These are phyloP conservation scores for Capsicum pubescens DNA, from an alignment of 257 asterid species.

Conservation along the genomic window DNA sequence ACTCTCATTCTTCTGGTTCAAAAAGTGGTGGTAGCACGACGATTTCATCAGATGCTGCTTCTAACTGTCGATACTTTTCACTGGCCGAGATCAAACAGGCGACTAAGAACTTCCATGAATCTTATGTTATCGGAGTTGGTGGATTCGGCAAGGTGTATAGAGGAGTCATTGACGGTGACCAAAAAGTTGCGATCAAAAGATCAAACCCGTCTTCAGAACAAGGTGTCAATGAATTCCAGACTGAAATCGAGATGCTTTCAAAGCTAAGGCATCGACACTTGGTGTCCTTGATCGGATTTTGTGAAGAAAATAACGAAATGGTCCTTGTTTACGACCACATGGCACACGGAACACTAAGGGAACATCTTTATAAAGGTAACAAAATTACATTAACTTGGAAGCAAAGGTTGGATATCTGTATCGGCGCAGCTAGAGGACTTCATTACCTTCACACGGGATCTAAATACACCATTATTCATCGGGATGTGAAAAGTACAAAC, in stretches of 20 bases:
- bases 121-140: slow-evolving; percentile 85
- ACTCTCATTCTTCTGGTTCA: slow-evolving; percentile 53
- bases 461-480: slow-evolving; percentile 80
- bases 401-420: slow-evolving; percentile 73
- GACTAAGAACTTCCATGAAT: slow-evolving; percentile 81
- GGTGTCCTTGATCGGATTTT: slow-evolving; percentile 86
- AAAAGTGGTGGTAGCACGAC: slow-evolving; percentile 48
- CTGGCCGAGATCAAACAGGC: slow-evolving; percentile 70
- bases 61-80: slow-evolving; percentile 80
- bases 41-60: slow-evolving; percentile 80
- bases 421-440: slow-evolving; percentile 86
- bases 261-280: slow-evolving; percentile 76
- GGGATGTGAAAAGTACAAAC: slow-evolving; percentile 89
- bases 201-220: slow-evolving; percentile 92
- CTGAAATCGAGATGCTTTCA: slow-evolving; percentile 86
- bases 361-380: slow-evolving; percentile 78
- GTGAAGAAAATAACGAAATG: slow-evolving; percentile 89
- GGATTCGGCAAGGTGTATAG: slow-evolving; percentile 92
- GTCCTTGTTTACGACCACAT: slow-evolving; percentile 80
- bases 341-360: slow-evolving; percentile 82
- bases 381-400: slow-evolving; percentile 69
- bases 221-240: slow-evolving; percentile 81
- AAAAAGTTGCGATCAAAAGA: slow-evolving; percentile 76
- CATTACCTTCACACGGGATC: slow-evolving; percentile 90
- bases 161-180: slow-evolving; percentile 67